These are phyloP conservation scores for Flaveria trinervia DNA, from an alignment of 129 eudicot species.

Conservation along the genomic window DNA sequence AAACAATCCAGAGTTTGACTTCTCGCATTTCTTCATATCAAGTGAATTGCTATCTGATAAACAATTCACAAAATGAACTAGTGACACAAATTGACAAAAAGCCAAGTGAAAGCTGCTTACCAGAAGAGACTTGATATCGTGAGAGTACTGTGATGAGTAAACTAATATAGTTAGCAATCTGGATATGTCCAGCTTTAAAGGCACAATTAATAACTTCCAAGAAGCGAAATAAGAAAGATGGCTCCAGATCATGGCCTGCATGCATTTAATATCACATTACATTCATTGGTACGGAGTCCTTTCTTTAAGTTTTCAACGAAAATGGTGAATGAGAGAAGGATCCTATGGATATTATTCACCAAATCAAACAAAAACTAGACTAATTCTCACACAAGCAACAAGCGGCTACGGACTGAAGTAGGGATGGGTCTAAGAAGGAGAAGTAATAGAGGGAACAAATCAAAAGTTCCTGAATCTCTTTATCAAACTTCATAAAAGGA, in stretches of 20 bases:
- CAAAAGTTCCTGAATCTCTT: constrained; percentile 77
- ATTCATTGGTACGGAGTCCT: background rate
- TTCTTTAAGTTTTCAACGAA: background rate
- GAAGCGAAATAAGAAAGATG: constrained; percentile 56
- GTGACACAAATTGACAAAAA: background rate
- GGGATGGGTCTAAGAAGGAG: constrained; percentile 52
- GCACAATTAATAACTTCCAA: constrained; percentile 75
- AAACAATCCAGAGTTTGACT: constrained; percentile 45
- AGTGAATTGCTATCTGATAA: constrained; percentile 51
- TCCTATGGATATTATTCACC: background rate
- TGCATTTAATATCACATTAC: background rate
- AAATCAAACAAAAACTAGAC: background rate
- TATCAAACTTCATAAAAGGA: constrained; percentile 65
- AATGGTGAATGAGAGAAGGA: background rate
- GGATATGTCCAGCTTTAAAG: constrained; percentile 72
- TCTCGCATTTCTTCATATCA: constrained; percentile 29
- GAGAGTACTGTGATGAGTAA: constrained; percentile 76
- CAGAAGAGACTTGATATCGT: constrained; percentile 55
- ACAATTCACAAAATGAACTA: constrained; percentile 1
- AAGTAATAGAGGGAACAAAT: constrained; percentile 79
- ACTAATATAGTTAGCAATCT: constrained; percentile 69
- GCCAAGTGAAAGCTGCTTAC: constrained; percentile 26
- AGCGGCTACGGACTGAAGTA: constrained; percentile 66
- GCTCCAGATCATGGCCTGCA: constrained; percentile 72
- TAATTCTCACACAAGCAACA: constrained; percentile 82